Conservation (phyloP, 176 grass and related monocot species). For the Aegilops longissima region DNA sequence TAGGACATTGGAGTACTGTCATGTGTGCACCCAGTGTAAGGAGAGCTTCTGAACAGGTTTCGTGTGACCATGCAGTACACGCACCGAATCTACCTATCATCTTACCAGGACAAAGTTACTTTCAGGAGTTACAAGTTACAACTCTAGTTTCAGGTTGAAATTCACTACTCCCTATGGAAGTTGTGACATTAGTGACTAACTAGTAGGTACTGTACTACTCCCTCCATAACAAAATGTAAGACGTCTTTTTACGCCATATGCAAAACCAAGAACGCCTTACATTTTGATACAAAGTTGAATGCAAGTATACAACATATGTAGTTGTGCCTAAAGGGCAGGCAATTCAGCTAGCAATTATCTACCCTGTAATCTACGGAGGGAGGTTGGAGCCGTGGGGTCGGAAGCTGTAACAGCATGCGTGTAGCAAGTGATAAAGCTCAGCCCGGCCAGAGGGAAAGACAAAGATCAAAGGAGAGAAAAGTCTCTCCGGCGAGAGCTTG, state of each 20-base stretch:
- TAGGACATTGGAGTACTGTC: not conserved
- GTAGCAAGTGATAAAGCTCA: slow-evolving; percentile 21
- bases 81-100: not conserved
- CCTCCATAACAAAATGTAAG: too few species aligned
- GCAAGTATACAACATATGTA: not conserved
- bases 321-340: not conserved
- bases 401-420: slow-evolving; percentile 8
- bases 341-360: not conserved
- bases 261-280: too few species aligned
- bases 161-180: not conserved
- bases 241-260: too few species aligned
- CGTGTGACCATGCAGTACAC: not conserved
- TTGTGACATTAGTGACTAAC: not conserved
- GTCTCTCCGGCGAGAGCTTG: slow-evolving; percentile 8
- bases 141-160: not conserved
- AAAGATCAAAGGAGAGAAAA: not conserved
- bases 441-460: not conserved
- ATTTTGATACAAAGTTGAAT: too few species aligned
- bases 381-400: slow-evolving; percentile 15
- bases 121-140: not conserved
- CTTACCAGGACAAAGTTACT: not conserved
- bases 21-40: not conserved
- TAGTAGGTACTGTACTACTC: not conserved
- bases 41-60: not conserved
- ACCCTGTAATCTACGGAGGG: not conserved